Conservation (phyloP, 352 stramenopile genomes). For the Phytophthora europaea region DNA sequence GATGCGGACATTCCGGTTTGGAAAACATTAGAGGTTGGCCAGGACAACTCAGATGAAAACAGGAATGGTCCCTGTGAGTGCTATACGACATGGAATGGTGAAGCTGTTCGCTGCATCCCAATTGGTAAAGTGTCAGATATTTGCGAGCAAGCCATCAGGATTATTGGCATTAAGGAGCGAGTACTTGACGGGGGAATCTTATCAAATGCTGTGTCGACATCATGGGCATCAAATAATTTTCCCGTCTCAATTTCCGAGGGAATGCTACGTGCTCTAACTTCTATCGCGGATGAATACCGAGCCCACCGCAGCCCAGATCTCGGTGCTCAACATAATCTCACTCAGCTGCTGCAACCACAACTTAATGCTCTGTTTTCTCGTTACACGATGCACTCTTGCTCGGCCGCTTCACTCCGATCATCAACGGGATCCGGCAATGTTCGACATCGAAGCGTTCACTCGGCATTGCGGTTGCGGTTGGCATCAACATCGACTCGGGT, state of each 20-base stretch:
- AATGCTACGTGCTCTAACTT: slow-evolving; percentile 33
- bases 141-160: slow-evolving; percentile 41
- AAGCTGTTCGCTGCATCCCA: slow-evolving; percentile 40
- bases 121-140: slow-evolving; percentile 40
- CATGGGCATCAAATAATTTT: slow-evolving; percentile 33
- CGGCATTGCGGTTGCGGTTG: slow-evolving; percentile 64
- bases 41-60: slow-evolving; percentile 14
- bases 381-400: slow-evolving; percentile 52
- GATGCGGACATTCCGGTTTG: slow-evolving; percentile 73
- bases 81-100: slow-evolving; percentile 49
- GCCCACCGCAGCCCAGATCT: slow-evolving; percentile 51
- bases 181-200: slow-evolving; percentile 56
- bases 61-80: slow-evolving; percentile 41
- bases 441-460: slow-evolving; percentile 66
- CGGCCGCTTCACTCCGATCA: slow-evolving; percentile 31
- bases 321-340: slow-evolving; percentile 50
- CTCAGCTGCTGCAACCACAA: slow-evolving; percentile 54
- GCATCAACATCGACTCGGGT: slow-evolving; percentile 24
- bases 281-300: slow-evolving; percentile 46
- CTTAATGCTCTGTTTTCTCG: slow-evolving; percentile 47
- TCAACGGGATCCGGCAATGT: slow-evolving; percentile 38
- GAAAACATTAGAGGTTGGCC: slow-evolving; percentile 54
- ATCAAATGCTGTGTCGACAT: slow-evolving; percentile 43
- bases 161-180: slow-evolving; percentile 61
- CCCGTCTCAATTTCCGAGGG: slow-evolving; percentile 29